Percentiles rank a stretch among this genome's conserved stretches.
Evolutionary conservation across 805 yeast genomes (phyloP).

Genomic region (Helenozyma rhizophorensis): DNA sequence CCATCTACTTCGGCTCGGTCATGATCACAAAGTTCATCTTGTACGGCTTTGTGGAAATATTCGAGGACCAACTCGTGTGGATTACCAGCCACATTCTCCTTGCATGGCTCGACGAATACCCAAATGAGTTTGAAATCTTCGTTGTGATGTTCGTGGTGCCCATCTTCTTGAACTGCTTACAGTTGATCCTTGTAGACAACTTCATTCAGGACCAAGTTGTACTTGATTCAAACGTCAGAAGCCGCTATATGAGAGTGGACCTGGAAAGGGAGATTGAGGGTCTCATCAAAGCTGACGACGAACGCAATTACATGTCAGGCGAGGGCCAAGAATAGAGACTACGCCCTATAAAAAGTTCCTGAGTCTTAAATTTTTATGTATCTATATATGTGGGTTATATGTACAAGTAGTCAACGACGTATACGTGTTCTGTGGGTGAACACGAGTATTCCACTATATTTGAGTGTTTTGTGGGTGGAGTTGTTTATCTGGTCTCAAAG

Average conservation of each 20-base stretch:
- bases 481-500: constrained; percentile 42
- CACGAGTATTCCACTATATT: too few species aligned
- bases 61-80: constrained; percentile 50
- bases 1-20: constrained; percentile 61
- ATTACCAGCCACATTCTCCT: constrained; percentile 66
- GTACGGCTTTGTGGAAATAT: constrained; percentile 57
- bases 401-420: too few species aligned
- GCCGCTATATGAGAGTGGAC: too few species aligned
- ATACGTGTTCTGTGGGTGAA: too few species aligned
- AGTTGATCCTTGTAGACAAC: constrained; percentile 67
- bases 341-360: too few species aligned
- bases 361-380: too few species aligned
- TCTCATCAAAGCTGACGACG: constrained; percentile 1
- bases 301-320: background rate
- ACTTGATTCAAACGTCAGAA: constrained; percentile 27
- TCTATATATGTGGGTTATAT: too few species aligned
- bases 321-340: too few species aligned
- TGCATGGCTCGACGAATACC: constrained; percentile 79
- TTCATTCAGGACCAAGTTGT: constrained; percentile 56
- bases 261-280: background rate
- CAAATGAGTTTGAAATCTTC: constrained; percentile 72
- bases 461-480: too few species aligned
- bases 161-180: constrained; percentile 66
- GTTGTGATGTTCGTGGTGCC: constrained; percentile 85
- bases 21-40: constrained; percentile 64